Evolutionary conservation across 306 rosid genomes (phyloP).

Genomic region (Fagus crenata): DNA sequence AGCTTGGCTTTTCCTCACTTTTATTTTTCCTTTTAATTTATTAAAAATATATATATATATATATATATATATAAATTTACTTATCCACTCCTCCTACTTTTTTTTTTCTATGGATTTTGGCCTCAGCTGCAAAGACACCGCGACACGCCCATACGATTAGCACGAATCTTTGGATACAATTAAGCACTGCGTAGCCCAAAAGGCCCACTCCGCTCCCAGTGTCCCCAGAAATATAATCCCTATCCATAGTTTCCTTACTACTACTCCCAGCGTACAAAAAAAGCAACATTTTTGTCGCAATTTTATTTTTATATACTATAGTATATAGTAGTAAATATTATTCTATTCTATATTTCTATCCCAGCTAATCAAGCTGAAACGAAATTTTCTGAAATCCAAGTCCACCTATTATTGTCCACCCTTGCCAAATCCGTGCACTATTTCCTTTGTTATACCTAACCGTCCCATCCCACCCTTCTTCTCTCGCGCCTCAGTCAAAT

Average conservation of each 20-base stretch:
- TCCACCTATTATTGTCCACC: not conserved
- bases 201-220: no score
- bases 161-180: no score
- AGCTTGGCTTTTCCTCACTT: no score
- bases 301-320: not conserved
- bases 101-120: no score
- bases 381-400: not conserved
- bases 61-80: no score
- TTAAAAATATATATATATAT: no score
- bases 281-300: conserved; percentile 29
- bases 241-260: not conserved
- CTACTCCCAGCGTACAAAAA: conserved; percentile 23
- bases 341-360: not conserved
- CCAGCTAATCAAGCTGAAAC: conserved; percentile 26
- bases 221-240: not conserved
- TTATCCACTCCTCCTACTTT: no score
- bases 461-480: not conserved
- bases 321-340: not conserved
- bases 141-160: no score
- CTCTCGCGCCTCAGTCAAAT: not conserved
- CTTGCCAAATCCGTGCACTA: not conserved
- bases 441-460: conserved; percentile 2
- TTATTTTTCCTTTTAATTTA: no score
- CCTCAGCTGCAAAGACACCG: no score
- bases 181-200: no score